Evolutionary conservation across 2,329 filamentous ascomycete genomes (phyloP).

Genomic region (Exophiala sp.): DNA sequence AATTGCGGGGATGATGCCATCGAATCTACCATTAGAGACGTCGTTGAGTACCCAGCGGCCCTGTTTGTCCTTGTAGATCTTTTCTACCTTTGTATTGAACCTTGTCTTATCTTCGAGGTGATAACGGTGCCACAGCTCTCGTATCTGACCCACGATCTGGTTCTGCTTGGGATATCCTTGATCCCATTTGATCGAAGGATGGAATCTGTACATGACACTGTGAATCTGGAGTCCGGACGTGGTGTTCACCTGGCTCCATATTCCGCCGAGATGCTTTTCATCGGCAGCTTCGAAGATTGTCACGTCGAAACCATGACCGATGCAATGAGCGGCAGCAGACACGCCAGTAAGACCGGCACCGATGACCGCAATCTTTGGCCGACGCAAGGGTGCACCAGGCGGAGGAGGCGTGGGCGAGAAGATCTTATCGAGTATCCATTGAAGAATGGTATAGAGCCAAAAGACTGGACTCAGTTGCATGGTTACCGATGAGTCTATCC

Average conservation of each 20-base stretch:
- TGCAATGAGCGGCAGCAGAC: slow-evolving; percentile 72
- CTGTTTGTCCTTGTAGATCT: slow-evolving; percentile 60
- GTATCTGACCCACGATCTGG: slow-evolving; percentile 68
- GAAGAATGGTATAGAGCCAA: slow-evolving; percentile 59
- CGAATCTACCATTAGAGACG: slow-evolving; percentile 62
- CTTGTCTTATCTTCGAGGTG: slow-evolving; percentile 62
- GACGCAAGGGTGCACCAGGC: slow-evolving; percentile 49
- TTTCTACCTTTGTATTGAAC: slow-evolving; percentile 65
- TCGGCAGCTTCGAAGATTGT: slow-evolving; percentile 68
- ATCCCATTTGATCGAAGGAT: slow-evolving; percentile 69
- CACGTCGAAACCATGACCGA: slow-evolving; percentile 80
- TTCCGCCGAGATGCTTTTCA: slow-evolving; percentile 64
- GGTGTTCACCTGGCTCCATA: slow-evolving; percentile 79
- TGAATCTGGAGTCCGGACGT: slow-evolving; percentile 79
- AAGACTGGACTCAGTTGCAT: slow-evolving; percentile 30
- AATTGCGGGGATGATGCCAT: slow-evolving; percentile 70
- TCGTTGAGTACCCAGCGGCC: slow-evolving; percentile 76
- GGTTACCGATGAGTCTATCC: not conserved
- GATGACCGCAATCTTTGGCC: slow-evolving; percentile 63
- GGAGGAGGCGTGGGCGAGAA: slow-evolving; percentile 66
- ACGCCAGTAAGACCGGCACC: slow-evolving; percentile 69
- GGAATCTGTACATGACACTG: slow-evolving; percentile 81
- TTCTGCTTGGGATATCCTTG: slow-evolving; percentile 70
- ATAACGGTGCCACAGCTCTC: slow-evolving; percentile 68
- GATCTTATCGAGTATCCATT: slow-evolving; percentile 58